Evolutionary conservation across 148 eudicot species (phyloP).

Genomic region (Rhododendron kiyosumense): DNA sequence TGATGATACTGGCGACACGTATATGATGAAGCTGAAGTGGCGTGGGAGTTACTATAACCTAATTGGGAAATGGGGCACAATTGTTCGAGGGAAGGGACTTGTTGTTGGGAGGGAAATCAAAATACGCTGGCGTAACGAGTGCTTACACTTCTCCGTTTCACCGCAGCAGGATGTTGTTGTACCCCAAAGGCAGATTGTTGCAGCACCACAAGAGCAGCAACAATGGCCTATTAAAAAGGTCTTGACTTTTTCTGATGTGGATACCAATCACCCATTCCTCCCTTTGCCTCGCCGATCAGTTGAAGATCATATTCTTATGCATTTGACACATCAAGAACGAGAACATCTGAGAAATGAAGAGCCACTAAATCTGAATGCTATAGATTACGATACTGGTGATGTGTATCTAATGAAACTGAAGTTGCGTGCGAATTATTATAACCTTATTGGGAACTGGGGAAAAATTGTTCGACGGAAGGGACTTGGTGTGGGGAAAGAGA

Average conservation of each 20-base stretch:
- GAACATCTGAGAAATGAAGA: constrained; percentile 23
- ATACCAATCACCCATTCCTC: constrained; percentile 32
- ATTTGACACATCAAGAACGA: constrained; percentile 21
- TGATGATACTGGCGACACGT: constrained; percentile 30
- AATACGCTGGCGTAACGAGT: constrained; percentile 26
- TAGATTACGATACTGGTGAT: constrained; percentile 22
- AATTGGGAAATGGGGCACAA: constrained; percentile 32
- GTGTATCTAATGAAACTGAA: constrained; percentile 24
- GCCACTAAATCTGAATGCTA: constrained; percentile 24
- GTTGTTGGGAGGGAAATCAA: constrained; percentile 32
- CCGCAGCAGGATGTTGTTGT: constrained; percentile 7
- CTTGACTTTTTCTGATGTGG: constrained; percentile 34
- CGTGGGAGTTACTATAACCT: constrained; percentile 31
- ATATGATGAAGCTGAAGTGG: constrained; percentile 32
- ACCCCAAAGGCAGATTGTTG: constrained; percentile 10
- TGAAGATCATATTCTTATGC: constrained; percentile 33
- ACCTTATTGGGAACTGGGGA: constrained; percentile 32
- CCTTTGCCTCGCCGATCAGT: constrained; percentile 29
- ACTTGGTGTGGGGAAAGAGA: constrained; percentile 30
- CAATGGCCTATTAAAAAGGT: constrained; percentile 35
- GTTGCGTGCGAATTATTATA: constrained; percentile 30
- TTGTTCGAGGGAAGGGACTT: constrained; percentile 30
- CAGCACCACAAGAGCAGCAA: constrained; percentile 13
- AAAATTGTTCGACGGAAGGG: constrained; percentile 28
- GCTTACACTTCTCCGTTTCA: constrained; percentile 28